These are phyloP conservation scores for Pilasporangium apinafurcum DNA, from an alignment of 352 stramenopile species.

Conservation along the genomic window DNA sequence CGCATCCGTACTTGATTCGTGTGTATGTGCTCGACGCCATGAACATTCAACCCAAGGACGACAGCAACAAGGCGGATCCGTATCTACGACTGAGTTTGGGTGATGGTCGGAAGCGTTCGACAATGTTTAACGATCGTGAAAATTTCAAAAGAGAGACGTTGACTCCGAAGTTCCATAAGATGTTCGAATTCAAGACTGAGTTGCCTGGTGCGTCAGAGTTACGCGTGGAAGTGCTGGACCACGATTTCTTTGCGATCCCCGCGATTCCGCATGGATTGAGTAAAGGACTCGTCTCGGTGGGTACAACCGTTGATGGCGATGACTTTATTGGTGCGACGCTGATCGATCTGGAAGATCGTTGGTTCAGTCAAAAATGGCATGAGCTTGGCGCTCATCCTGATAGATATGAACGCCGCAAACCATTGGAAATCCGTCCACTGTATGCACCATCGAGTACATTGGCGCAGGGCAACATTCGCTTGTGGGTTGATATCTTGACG, in stretches of 20 bases:
- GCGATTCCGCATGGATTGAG: conserved; percentile 41
- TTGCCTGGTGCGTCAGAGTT: conserved; percentile 74
- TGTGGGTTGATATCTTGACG: conserved; percentile 90
- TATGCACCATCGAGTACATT: conserved; percentile 69
- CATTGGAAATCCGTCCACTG: conserved; percentile 53
- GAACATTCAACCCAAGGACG: conserved; percentile 78
- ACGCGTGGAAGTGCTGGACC: conserved; percentile 61
- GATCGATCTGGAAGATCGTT: conserved; percentile 92
- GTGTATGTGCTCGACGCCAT: conserved; percentile 85
- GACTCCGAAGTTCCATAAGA: conserved; percentile 86
- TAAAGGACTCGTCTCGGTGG: conserved; percentile 37
- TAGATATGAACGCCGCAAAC: conserved; percentile 39
- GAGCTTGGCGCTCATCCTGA: conserved; percentile 37
- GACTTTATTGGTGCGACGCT: conserved; percentile 90
- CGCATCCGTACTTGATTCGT: conserved; percentile 74
- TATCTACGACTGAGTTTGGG: conserved; percentile 82
- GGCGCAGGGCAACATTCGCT: conserved; percentile 56
- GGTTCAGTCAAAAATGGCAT: conserved; percentile 87
- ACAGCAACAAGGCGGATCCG: conserved; percentile 79
- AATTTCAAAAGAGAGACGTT: conserved; percentile 74
- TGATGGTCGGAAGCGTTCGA: conserved; percentile 50
- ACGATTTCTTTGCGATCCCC: conserved; percentile 68
- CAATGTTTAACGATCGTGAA: conserved; percentile 76
- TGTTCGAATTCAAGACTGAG: conserved; percentile 88
- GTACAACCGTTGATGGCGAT: conserved; percentile 53